Evolutionary conservation across 1,139 yeast genomes (phyloP), one percentile per base, ranked within the genome.

Genomic region (Geotrichum restrictum): DNA sequence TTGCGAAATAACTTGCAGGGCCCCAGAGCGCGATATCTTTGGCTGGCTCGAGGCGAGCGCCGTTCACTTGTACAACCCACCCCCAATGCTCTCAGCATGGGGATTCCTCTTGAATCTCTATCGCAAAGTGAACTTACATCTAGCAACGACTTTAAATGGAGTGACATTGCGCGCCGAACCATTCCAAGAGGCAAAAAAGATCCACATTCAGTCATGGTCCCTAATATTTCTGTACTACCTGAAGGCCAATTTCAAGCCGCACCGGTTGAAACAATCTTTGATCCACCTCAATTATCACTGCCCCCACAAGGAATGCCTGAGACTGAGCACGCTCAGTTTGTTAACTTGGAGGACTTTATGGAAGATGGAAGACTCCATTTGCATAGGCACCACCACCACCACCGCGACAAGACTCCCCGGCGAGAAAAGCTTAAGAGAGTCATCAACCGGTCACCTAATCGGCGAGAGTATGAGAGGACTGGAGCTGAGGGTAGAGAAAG

Each of bases 1-100:
- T 63, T 79, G 27, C 69, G 75, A 7, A 66, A 67, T 42, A 71
- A 71, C 56, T 66, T 76, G 18, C 73, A 72, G 52, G 82, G 82
- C 31, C 66, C 72, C 16, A 64, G 79, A 29, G 65, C 80, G n/a
- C 71, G 74, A 22, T 73, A 76, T 52, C 64, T 80, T 31, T 80
- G 82, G 81, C 68, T 68, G 31, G 78, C 76, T 2, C 72, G 74
- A 53, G 81, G 79, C 31, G 51, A 42, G 57, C 46, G 39, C 44
- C 45, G 40, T 21, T 34, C 27, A 27, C 45, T 34, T 31, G 27
- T 41, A 14, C 43, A 40, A 8, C 51, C 46, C 8, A 43, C 45
- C 13, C 42, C 32, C 2, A 18, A n/a, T 22, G 44, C 53, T 10
- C 39, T 46, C 5, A 36, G 41, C 3, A 48, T 57, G 0, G 66